Evolutionary conservation across 140 eudicot genomes (phyloP).

Genomic region (Oenanthe javanica): DNA sequence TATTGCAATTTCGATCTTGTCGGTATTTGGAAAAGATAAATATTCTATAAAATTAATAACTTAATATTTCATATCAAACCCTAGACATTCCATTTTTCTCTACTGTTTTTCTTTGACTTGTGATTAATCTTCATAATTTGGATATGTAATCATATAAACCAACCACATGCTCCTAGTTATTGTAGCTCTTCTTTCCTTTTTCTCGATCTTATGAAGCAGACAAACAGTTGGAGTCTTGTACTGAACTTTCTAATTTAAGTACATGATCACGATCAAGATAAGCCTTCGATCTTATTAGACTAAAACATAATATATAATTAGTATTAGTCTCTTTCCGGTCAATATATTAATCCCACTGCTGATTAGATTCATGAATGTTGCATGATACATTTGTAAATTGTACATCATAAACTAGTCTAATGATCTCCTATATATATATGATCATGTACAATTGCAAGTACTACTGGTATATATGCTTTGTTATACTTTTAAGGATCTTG

Average conservation of each 20-base stretch:
- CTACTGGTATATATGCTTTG: too few relatives aligned
- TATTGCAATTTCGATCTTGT: conserved; percentile 33
- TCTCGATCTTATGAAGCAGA: not conserved
- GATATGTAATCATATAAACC: too few relatives aligned
- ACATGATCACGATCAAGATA: conserved; percentile 20
- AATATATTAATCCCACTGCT: not conserved
- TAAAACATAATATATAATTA: conserved; percentile 9
- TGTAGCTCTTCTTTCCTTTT: too few relatives aligned
- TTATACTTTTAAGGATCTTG: too few relatives aligned
- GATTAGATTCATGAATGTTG: not conserved
- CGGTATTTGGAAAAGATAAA: conserved; percentile 22
- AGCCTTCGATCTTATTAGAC: conserved; percentile 15
- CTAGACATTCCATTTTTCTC: not conserved
- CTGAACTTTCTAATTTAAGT: conserved; percentile 14
- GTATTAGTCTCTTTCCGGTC: not conserved
- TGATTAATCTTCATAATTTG: too few relatives aligned
- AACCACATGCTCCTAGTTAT: too few relatives aligned
- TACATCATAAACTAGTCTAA: too few relatives aligned
- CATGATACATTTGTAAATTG: not conserved
- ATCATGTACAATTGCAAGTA: too few relatives aligned
- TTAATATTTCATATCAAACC: not conserved
- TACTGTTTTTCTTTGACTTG: too few relatives aligned
- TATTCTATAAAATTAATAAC: not conserved
- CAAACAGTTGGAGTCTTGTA: conserved; percentile 1
- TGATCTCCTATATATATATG: too few relatives aligned